Base-by-base conservation (phyloP, 345 rosid genomes). In the Eucalyptus cloeziana region DNA sequence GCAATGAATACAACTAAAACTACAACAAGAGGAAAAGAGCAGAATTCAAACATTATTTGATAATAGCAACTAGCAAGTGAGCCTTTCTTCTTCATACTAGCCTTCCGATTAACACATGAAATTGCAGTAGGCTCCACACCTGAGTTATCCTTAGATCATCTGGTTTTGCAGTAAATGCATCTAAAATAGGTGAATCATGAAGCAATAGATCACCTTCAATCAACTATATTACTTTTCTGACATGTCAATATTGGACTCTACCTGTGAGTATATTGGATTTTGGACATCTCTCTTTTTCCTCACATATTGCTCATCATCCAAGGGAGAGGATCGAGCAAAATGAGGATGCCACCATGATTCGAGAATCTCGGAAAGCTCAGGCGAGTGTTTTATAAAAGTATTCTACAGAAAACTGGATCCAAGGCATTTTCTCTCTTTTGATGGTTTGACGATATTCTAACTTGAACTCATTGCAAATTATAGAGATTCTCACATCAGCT, bases 251-350 rank as follows among this genome's bases (percentile, higher is more conserved):
- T 13, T 27, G 67, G 67, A 60, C 31, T 56, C 60, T 60, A 60
- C 67, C 67, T 14, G 7, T 25, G 31, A 60, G 67, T n/a, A 25
- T 27, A 60, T 60, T 27, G n/a, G 13, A 60, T 60, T 25, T 27
- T 25, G 67, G 31, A 60, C 67, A 60, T 60, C 15, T 25, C 67
- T 60, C 51, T 49, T 49, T 49, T 54, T 54, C 25, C 27, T 22
- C 0, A 54, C 22, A 54, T 54, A 0, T 54, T 7, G 27, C 60
- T 54, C 25, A 54, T 0, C 58, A 4, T 54, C 25, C 25, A 8
- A 22, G 27, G 60, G 27, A 22, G 60, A 54, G 25, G 10, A 54
- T 54, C 25, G 25, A 54, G 27, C 0, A 54, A 54, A 19, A 54
- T 54, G 56, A 16, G 56, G 22, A 54, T 54, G 22, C 25, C 9